Percentiles rank a stretch among this genome's conserved stretches.
Evolutionary conservation across 495 filamentous ascomycete genomes (phyloP).

Genomic region (Podospora anserina): DNA sequence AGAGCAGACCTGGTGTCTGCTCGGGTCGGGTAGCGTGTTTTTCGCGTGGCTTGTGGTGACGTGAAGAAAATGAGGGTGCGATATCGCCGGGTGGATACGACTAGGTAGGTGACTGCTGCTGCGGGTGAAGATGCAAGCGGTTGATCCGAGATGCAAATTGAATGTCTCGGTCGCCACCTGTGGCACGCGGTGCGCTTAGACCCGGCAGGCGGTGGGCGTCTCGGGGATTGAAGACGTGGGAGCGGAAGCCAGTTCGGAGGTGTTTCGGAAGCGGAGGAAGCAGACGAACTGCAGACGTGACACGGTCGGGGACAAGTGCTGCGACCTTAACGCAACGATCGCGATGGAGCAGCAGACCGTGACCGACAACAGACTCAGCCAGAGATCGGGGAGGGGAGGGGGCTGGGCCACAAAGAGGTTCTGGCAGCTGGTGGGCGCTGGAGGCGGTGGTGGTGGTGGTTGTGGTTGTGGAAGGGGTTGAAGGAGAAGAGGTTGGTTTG

Average conservation of each 20-base stretch:
- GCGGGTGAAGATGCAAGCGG: conserved; percentile 7
- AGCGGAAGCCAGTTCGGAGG: conserved; percentile 17
- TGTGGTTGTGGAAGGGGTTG: not conserved
- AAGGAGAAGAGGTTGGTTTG: no score
- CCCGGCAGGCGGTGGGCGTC: conserved; percentile 22
- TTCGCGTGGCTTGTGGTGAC: conserved; percentile 1
- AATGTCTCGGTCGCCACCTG: conserved; percentile 27
- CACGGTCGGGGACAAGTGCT: conserved; percentile 2
- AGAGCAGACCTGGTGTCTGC: conserved; percentile 34
- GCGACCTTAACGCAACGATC: not conserved
- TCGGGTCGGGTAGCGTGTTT: not conserved
- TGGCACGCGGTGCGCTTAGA: conserved; percentile 31
- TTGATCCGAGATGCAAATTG: conserved; percentile 5
- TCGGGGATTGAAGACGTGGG: conserved; percentile 5
- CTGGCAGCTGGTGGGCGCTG: not conserved
- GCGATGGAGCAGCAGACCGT: not conserved
- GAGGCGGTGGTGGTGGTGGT: conserved; percentile 3
- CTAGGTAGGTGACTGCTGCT: not conserved
- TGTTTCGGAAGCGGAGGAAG: conserved; percentile 1
- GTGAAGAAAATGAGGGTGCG: conserved; percentile 8
- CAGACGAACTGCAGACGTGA: conserved; percentile 3
- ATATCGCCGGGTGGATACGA: conserved; percentile 3
- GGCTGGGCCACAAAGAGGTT: not conserved
- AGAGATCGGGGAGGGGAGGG: not conserved
- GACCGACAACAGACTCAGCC: not conserved